Evolutionary conservation across 352 stramenopile species (phyloP), one percentile per base, ranked within the genome.

Genomic region (Pythium apleroticum): DNA sequence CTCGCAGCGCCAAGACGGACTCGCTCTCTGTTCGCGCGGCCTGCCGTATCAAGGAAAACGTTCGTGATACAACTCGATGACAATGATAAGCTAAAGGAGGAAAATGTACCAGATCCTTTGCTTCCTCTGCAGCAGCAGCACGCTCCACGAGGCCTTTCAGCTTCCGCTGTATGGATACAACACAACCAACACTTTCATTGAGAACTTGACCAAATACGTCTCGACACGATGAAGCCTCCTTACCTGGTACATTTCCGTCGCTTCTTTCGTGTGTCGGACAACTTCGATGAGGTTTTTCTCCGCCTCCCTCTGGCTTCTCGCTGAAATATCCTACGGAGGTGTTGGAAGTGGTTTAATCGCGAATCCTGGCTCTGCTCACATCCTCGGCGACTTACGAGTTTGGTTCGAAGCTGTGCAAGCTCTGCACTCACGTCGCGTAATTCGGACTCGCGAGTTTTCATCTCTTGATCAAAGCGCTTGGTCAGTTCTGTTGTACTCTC

Each of bases 391-490:
- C 71, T 24, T 54, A 83, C 76, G 61, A 87, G 55, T 71, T 84
- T 89, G 2, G 78, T 71, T 25, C 80, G 75, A 5, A 91, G 22
- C 33, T 89, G 75, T 7, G 73, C 67, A 6, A 90, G 56, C 22
- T 88, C 76, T n/a, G 69, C 55, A 30, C 68, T 80, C 20, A 89
- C 25, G 9, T 77, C 60, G 17, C 67, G 65, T 17, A 90, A 68
- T 63, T 93, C 83, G 45, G 81, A 72, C 10, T 90, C 80, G 8
- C 81, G 72, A 33, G 33, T 72, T 12, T 66, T 81, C 19, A 88
- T 41, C 9, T 88, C 75, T 25, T 60, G 25, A 9, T 85, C 73
- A 27, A 81, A 68, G 30, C 78, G 83, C 28, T 72, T 71, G 12
- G 63, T 54, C n/a, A 73, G 17, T 11, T 67, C 28, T n/a, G 20